A percentile compares a stretch with the other conserved stretches of the same genome.
phyloP scores from a whole-genome alignment of 768 basidiomycete species.

The Thelephora ganbajun region DNA sequence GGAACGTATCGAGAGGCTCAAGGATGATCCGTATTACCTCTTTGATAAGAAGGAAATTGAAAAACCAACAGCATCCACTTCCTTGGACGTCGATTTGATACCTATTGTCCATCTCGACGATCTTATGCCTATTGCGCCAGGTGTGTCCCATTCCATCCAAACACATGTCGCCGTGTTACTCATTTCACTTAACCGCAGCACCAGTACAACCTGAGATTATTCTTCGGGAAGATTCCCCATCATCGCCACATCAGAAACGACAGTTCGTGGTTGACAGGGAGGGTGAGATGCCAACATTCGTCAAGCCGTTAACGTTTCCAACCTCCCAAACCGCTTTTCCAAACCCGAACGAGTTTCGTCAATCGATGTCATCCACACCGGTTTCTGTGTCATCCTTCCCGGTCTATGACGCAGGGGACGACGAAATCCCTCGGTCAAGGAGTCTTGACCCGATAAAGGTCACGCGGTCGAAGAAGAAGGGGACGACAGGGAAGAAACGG shows the following conservation, averaged over 20 bases:
- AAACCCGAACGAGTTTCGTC: slow-evolving; percentile 11
- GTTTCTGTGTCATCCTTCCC: slow-evolving; percentile 30
- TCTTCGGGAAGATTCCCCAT: neutral
- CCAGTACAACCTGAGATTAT: neutral
- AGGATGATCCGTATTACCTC: slow-evolving; percentile 89
- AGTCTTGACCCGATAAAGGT: slow-evolving; percentile 66
- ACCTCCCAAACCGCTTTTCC: slow-evolving; percentile 9
- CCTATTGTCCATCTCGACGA: slow-evolving; percentile 79
- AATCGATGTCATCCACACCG: slow-evolving; percentile 18
- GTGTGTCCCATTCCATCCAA: neutral
- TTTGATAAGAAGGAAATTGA: slow-evolving; percentile 30
- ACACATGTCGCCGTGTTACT: slow-evolving; percentile 1
- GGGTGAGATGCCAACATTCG: slow-evolving; percentile 79
- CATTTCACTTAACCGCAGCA: slow-evolving; percentile 9
- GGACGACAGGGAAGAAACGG: slow-evolving; percentile 49
- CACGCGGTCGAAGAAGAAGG: slow-evolving; percentile 55
- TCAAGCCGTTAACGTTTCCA: slow-evolving; percentile 9
- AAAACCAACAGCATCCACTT: slow-evolving; percentile 22
- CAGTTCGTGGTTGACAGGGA: slow-evolving; percentile 55
- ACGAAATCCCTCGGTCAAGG: slow-evolving; percentile 33
- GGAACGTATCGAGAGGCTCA: slow-evolving; percentile 60
- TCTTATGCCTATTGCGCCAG: slow-evolving; percentile 31
- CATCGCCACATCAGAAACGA: slow-evolving; percentile 20
- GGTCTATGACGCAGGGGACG: slow-evolving; percentile 37
- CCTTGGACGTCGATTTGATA: slow-evolving; percentile 72